phyloP scores from a whole-genome alignment of 495 filamentous ascomycete genomes.

The Darksidea phi region DNA sequence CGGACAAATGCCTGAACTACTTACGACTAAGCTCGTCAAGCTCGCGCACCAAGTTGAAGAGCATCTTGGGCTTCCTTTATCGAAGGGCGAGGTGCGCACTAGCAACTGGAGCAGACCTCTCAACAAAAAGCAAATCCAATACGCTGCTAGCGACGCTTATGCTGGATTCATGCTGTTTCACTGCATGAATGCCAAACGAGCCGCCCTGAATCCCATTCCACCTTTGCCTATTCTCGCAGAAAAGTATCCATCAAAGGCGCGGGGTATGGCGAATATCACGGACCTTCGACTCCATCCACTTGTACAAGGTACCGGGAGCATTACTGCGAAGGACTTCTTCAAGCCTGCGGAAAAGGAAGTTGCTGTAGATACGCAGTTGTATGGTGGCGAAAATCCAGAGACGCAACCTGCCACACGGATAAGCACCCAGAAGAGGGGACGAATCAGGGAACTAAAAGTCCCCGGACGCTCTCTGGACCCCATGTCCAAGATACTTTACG shows the following conservation, averaged over 20 bases:
- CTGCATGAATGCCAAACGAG: conserved; percentile 64
- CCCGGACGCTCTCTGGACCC: conserved; percentile 1
- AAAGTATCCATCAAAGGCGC: conserved; percentile 49
- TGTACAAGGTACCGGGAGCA: neutral
- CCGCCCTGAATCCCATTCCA: conserved; percentile 63
- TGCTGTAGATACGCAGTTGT: neutral
- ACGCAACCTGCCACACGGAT: neutral
- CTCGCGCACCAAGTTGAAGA: conserved; percentile 68
- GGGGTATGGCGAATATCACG: neutral
- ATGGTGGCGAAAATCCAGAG: neutral
- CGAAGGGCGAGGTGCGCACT: conserved; percentile 63
- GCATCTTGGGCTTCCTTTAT: conserved; percentile 71
- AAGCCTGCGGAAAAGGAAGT: neutral
- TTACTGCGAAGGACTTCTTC: conserved; percentile 1
- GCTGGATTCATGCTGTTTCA: conserved; percentile 73
- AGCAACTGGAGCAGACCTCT: conserved; percentile 70
- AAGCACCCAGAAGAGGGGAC: neutral
- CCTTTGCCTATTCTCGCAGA: conserved; percentile 69
- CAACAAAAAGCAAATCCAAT: conserved; percentile 65
- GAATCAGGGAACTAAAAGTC: no score
- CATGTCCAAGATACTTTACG: conserved; percentile 1
- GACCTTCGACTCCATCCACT: conserved; percentile 1
- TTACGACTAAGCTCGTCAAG: conserved; percentile 66
- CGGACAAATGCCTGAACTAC: conserved; percentile 49
- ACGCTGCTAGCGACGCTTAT: conserved; percentile 83